phyloP scores from a whole-genome alignment of 164 flowering plant species.

The Chimonanthus salicifolius region DNA sequence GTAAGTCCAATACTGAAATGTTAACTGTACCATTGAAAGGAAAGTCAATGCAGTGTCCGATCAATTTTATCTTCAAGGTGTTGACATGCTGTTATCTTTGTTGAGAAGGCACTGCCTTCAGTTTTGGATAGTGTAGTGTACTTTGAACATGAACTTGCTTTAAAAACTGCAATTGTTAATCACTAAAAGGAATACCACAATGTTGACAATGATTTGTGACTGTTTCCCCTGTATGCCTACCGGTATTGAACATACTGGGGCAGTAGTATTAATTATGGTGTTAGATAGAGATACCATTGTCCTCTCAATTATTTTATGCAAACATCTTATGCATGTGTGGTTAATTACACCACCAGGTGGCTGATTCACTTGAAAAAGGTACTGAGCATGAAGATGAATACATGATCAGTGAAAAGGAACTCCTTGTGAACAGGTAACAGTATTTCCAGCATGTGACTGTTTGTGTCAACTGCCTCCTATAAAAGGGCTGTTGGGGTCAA shows the following conservation, averaged over 20 bases:
- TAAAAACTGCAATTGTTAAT: too few species aligned
- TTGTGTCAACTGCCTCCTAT: neutral
- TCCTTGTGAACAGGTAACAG: conserved; percentile 74
- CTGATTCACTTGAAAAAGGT: conserved; percentile 99
- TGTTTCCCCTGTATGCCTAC: neutral
- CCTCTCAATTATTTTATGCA: neutral
- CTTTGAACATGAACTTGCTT: too few species aligned
- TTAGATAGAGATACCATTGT: neutral
- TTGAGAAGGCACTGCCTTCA: too few species aligned
- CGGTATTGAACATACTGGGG: neutral
- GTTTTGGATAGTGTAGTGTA: too few species aligned
- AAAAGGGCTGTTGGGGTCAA: conserved; percentile 4
- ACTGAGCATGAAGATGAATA: conserved; percentile 99
- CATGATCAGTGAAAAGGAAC: conserved; percentile 99
- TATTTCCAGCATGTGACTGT: neutral
- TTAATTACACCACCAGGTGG: conserved; percentile 46
- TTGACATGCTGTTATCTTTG: too few species aligned
- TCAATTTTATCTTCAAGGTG: too few species aligned
- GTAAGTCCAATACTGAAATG: too few species aligned
- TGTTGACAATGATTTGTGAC: neutral
- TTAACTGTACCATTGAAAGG: too few species aligned
- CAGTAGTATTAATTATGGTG: too few species aligned
- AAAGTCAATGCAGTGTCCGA: too few species aligned
- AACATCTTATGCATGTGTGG: neutral
- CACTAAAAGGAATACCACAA: neutral